These are phyloP conservation scores for Cryptococcus amylolentus DNA, from an alignment of 1,284 basidiomycete species.

Conservation along the genomic window DNA sequence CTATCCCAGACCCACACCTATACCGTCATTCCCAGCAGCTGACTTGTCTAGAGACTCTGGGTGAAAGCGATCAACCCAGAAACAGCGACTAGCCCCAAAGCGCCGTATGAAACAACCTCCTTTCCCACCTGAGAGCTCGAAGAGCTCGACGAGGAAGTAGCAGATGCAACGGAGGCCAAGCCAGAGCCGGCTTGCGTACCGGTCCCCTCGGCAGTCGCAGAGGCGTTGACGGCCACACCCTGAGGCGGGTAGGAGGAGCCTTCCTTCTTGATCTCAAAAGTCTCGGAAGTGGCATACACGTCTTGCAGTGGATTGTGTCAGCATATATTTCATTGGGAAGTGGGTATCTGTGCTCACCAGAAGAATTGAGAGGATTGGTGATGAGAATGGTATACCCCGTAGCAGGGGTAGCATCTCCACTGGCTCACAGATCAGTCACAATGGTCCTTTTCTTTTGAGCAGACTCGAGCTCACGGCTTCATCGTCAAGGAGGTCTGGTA, in stretches of 20 bases:
- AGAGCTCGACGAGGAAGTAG: not conserved
- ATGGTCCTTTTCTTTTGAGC: not conserved
- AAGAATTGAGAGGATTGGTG: conserved; percentile 58
- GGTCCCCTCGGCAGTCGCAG: conserved; percentile 3
- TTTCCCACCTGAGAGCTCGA: not conserved
- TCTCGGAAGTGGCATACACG: conserved; percentile 61
- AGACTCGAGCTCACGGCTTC: conserved; percentile 27
- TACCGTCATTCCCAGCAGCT: no score
- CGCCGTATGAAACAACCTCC: no score
- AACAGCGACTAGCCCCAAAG: no score
- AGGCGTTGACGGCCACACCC: conserved; percentile 34
- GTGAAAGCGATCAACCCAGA: not conserved
- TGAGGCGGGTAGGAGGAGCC: conserved; percentile 61
- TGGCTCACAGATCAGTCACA: not conserved
- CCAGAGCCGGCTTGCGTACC: conserved; percentile 2
- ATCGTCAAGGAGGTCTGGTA: conserved; percentile 31
- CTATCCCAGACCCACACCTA: no score
- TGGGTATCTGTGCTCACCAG: conserved; percentile 51
- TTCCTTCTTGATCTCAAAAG: conserved; percentile 64
- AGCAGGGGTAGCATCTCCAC: conserved; percentile 23
- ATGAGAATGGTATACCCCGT: conserved; percentile 60
- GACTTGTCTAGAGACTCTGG: not conserved
- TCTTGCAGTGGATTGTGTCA: conserved; percentile 31
- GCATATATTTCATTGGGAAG: not conserved
- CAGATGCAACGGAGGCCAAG: conserved; percentile 3